Base-by-base conservation (phyloP, 1,284 basidiomycete genomes). In the Agroathelia rolfsii region DNA sequence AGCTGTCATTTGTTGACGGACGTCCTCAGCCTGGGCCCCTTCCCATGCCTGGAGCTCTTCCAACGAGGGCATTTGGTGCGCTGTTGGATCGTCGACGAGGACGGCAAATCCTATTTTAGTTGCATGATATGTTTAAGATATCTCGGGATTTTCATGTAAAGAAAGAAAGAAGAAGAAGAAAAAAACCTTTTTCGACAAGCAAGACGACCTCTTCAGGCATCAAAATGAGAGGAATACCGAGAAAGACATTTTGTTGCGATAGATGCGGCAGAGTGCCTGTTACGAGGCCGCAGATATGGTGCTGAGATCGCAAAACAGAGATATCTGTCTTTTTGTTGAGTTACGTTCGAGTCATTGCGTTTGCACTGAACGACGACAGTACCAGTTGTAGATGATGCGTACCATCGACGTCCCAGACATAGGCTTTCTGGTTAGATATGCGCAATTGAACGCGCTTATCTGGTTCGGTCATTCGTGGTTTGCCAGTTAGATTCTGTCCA, bases 221-320 rank as follows among this genome's bases (percentile, higher is more conserved):
- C 1, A 98, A 63, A 12, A 89, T 64, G 2, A 96, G 62, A 1
- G 95, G 95, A 11, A 90, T 59, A 9, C 95, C 95, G 11, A 98
- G 66, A 52, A 98, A 98, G 2, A 88, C 76, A 58, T 99, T 99
- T 58, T 99, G 95, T 51, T 97, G 94, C 3, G 89, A 81, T 0
- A 97, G 70, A 50, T 93, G 86, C 2, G 95, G 93, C 13, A 99
- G 69, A 0, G 95, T 97, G 0, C 95, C 95, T 1, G 73, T 73
- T 25, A 96, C 59, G 31, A 90, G 64, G 22, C 94, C 93, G 45
- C 83, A 89, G 29, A 97, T 72, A 39, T 72, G 78, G 53, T 95
- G 77, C 41, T 76, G 58, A 21, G 82, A 74, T 28, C 93, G 83
- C 4, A 95, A 57, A 3, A 60, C 68, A 8, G 78, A 76, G 42